Percentiles rank a stretch among this genome's conserved stretches.
These are phyloP conservation scores for Rehmannia glutinosa DNA, from an alignment of 257 asterid species.

Conservation along the genomic window DNA sequence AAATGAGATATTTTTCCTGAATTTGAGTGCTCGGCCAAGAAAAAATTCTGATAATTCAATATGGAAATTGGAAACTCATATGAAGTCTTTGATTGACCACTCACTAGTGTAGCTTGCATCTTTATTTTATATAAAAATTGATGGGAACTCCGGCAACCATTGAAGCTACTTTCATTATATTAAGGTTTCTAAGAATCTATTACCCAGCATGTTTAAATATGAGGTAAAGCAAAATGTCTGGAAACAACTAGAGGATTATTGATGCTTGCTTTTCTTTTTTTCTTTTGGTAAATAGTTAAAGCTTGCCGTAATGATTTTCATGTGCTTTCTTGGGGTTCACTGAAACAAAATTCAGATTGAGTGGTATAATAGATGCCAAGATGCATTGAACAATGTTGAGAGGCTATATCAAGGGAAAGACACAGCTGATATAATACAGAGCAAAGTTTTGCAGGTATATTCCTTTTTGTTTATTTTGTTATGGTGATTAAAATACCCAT, in stretches of 20 bases:
- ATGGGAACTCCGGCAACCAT: slow-evolving; percentile 12
- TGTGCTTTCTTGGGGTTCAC: slow-evolving; percentile 11
- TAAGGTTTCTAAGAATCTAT: not conserved
- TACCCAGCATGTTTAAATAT: not conserved
- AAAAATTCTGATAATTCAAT: not conserved
- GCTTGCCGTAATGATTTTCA: slow-evolving; percentile 15
- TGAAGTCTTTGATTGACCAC: slow-evolving; percentile 1
- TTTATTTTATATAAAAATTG: slow-evolving; percentile 13
- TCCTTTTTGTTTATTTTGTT: slow-evolving; percentile 10
- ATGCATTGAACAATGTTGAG: slow-evolving; percentile 72
- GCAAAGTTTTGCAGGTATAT: slow-evolving; percentile 90
- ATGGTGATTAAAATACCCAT: not conserved
- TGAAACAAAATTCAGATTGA: slow-evolving; percentile 51
- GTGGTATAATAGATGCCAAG: slow-evolving; percentile 67
- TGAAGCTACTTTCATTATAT: slow-evolving; percentile 1
- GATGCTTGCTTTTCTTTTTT: slow-evolving; percentile 13
- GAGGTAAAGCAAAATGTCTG: slow-evolving; percentile 5
- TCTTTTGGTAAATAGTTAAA: not conserved
- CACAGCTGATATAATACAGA: slow-evolving; percentile 62
- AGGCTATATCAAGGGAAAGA: slow-evolving; percentile 71
- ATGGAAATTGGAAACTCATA: not conserved
- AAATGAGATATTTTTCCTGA: slow-evolving; percentile 4
- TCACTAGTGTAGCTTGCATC: not conserved
- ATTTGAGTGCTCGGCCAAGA: not conserved
- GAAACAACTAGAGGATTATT: not conserved